phyloP scores from a whole-genome alignment of 2,329 filamentous ascomycete genomes.

The Pseudogymnoascus sp. region DNA sequence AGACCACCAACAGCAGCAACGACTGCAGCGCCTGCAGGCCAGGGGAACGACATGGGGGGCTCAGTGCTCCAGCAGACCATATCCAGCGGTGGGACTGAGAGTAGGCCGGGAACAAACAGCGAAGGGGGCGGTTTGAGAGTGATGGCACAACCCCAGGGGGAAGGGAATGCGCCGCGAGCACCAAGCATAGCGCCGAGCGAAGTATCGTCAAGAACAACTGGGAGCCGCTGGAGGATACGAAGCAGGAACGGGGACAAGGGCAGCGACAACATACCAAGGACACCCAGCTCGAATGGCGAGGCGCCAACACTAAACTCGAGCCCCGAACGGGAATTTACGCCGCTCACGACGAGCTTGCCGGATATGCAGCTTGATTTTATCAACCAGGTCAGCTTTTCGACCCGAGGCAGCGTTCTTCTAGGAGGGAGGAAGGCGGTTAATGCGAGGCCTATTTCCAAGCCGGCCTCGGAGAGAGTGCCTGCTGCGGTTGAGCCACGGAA shows the following conservation, averaged over 20 bases:
- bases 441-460: slow-evolving; percentile 6
- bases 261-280: background rate
- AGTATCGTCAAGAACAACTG: background rate
- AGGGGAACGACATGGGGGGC: slow-evolving; percentile 39
- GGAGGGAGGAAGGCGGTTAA: slow-evolving; percentile 35
- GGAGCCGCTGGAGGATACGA: slow-evolving; percentile 8
- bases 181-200: background rate
- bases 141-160: background rate
- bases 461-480: background rate
- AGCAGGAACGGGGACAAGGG: background rate
- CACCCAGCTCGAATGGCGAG: background rate
- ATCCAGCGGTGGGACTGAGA: slow-evolving; percentile 34
- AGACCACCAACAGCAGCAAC: slow-evolving; percentile 45
- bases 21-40: slow-evolving; percentile 25
- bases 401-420: slow-evolving; percentile 56
- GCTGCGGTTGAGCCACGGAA: background rate
- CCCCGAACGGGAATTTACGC: slow-evolving; percentile 33
- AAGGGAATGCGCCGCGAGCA: background rate
- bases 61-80: slow-evolving; percentile 43
- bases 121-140: slow-evolving; percentile 12
- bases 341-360: slow-evolving; percentile 48
- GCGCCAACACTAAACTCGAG: background rate
- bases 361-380: slow-evolving; percentile 47
- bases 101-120: slow-evolving; percentile 28
- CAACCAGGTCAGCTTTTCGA: slow-evolving; percentile 49